Evolutionary conservation across 805 yeast species (phyloP).

Genomic region (Nakazawaea sp.): DNA sequence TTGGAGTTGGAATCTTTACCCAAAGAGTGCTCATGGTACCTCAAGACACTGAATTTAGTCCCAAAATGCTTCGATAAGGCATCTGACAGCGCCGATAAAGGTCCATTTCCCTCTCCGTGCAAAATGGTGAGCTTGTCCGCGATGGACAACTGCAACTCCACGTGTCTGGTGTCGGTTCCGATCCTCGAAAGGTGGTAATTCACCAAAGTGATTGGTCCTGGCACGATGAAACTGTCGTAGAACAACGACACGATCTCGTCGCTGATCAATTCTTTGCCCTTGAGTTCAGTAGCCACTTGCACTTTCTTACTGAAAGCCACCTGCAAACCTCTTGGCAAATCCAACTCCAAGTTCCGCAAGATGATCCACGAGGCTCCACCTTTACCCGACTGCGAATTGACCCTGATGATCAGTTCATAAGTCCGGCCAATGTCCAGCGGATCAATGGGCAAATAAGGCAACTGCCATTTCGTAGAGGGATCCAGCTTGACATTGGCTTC

Average conservation of each 20-base stretch:
- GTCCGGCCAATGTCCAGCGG: conserved; percentile 82
- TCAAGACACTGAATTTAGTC: conserved; percentile 49
- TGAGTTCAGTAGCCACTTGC: conserved; percentile 59
- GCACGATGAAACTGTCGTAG: conserved; percentile 46
- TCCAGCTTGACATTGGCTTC: conserved; percentile 29
- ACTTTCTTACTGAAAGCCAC: conserved; percentile 68
- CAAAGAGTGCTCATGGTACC: conserved; percentile 75
- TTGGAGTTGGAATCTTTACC: conserved; percentile 64
- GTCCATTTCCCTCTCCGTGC: conserved; percentile 73
- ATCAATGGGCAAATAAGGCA: conserved; percentile 80
- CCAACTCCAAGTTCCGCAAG: conserved; percentile 66
- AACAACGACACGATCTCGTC: conserved; percentile 61
- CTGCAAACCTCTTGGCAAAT: conserved; percentile 76
- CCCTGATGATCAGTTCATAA: conserved; percentile 89
- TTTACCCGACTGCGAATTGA: conserved; percentile 82
- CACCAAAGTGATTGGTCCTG: conserved; percentile 18
- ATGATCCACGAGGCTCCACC: conserved; percentile 91
- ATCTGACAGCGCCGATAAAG: conserved; percentile 66
- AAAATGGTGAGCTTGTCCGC: conserved; percentile 34
- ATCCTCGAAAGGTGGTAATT: conserved; percentile 23
- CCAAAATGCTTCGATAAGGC: conserved; percentile 47
- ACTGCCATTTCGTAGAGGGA: conserved; percentile 47
- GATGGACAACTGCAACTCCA: conserved; percentile 43
- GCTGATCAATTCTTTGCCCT: conserved; percentile 65
- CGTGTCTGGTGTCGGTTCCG: conserved; percentile 32